Base-by-base conservation (phyloP, 805 yeast species). In the Ogataea neopini region DNA sequence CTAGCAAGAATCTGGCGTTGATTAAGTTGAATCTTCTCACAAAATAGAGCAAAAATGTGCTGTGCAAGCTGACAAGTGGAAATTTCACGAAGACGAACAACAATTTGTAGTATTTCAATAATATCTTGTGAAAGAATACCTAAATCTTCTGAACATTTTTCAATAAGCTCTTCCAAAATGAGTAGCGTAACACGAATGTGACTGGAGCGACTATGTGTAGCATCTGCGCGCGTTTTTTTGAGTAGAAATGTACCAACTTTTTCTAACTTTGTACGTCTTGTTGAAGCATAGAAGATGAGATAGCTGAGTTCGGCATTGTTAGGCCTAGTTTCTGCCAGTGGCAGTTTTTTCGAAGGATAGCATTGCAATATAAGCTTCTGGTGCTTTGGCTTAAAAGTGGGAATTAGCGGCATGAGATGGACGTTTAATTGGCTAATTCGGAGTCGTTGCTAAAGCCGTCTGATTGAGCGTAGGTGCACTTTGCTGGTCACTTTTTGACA, bases 231-330 rank as follows among this genome's bases (percentile, higher is more conserved):
- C 23, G 92, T 80, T 63, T 81, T 84, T 56, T 75, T 79, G 43
- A 77, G 76, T 44, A 92, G 66, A 62, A 83, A 88, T 4, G 71
- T 70, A 19, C 89, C 86, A 17, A 92, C 96, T 60, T 92, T 92
- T 57, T 88, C 94, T 52, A 94, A 73, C 64, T 94, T 92, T 26
- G 89, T 84, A 46, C 97, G 75, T 58, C 97, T 75, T 3, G 97
- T 85, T 34, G 95, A 83, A 17, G 96, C 96, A 65, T 92, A 92
- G 72, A 86, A 92, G 26, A 92, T 70, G 56, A 92, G 74, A 62
- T 90, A 89, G 49, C 95, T 85, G 40, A 95, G 75, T 64, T 94
- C 98, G 17, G 96, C 88, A 2, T 96, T 82, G 64, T 92, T 91
- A 13, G 99, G 96, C 59, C 86, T 84, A 70, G 91, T 91, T 61